phyloP scores from a whole-genome alignment of 768 basidiomycete species.

The Tylopilus intermedius region DNA sequence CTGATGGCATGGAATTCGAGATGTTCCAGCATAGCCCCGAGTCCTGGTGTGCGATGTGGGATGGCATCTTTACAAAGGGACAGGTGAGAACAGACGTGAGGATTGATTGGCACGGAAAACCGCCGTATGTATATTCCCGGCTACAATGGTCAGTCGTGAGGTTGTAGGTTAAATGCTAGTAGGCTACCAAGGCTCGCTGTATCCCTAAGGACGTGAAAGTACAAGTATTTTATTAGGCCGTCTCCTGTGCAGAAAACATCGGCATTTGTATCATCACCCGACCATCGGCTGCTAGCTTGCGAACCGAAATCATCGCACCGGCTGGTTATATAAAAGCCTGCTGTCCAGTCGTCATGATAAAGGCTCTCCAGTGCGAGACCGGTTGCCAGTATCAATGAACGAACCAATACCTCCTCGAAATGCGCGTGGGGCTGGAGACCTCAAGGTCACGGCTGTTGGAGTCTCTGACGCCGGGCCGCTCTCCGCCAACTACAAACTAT shows the following conservation, averaged over 20 bases:
- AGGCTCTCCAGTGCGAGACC: too few relatives aligned
- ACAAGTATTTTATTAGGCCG: too few relatives aligned
- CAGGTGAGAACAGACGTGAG: conserved; percentile 6
- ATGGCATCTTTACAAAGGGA: conserved; percentile 31
- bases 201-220: neutral
- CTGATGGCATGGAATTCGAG: neutral
- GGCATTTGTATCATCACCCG: too few relatives aligned
- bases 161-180: conserved; percentile 5
- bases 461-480: neutral
- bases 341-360: neutral
- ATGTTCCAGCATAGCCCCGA: conserved; percentile 32
- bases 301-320: neutral
- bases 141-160: conserved; percentile 26
- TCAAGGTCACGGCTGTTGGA: neutral
- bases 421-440: neutral
- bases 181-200: neutral
- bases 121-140: neutral
- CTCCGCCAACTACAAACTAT: neutral
- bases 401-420: neutral
- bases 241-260: too few relatives aligned
- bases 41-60: conserved; percentile 37
- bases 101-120: neutral
- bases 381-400: neutral
- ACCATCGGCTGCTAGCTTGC: too few relatives aligned
- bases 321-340: neutral